Conservation (phyloP, 805 yeast species). For the Hanseniaspora jakobsenii region DNA sequence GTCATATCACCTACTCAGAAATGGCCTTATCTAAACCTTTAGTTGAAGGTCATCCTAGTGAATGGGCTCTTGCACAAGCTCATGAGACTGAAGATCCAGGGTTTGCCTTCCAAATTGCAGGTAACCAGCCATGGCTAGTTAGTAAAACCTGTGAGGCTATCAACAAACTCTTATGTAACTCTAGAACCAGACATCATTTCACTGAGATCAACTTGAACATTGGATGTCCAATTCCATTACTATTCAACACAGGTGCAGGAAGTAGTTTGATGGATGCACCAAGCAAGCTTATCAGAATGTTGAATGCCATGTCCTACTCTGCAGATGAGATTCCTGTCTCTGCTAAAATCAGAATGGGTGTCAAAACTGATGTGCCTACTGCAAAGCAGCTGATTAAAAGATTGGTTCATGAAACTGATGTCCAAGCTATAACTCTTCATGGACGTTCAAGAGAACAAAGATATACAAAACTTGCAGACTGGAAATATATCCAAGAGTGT, state of each 20-base stretch:
- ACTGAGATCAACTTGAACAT: constrained; percentile 83
- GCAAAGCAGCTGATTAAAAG: constrained; percentile 69
- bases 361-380: constrained; percentile 71
- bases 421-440: constrained; percentile 84
- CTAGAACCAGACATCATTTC: constrained; percentile 41
- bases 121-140: constrained; percentile 87
- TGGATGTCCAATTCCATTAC: constrained; percentile 93
- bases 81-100: constrained; percentile 73
- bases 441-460: constrained; percentile 96
- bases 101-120: constrained; percentile 87
- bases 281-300: constrained; percentile 60
- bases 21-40: constrained; percentile 86
- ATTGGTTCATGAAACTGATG: constrained; percentile 64
- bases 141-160: constrained; percentile 77
- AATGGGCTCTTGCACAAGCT: constrained; percentile 95
- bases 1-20: constrained; percentile 86
- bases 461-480: constrained; percentile 80
- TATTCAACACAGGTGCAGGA: constrained; percentile 93
- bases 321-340: constrained; percentile 89
- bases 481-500: constrained; percentile 74
- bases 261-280: constrained; percentile 86
- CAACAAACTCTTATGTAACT: constrained; percentile 32
- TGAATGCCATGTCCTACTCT: constrained; percentile 78
- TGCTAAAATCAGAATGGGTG: constrained; percentile 84
- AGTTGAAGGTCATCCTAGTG: constrained; percentile 80